Percentiles rank a stretch among this genome's conserved stretches.
Evolutionary conservation across 306 rosid species (phyloP).

Genomic region (Nissolia schottii): DNA sequence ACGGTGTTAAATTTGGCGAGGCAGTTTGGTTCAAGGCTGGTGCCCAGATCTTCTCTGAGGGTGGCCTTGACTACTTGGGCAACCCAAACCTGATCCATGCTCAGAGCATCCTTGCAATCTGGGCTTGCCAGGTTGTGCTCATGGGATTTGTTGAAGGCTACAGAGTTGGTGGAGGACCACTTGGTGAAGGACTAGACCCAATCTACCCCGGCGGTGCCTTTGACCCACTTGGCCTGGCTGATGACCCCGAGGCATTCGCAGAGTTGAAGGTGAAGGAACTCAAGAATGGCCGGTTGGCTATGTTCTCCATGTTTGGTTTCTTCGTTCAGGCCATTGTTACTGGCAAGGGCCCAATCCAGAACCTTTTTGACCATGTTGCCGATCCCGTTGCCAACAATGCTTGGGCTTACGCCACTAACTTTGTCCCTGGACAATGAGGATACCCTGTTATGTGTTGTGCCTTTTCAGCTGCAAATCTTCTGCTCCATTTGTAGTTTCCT

Average conservation of each 20-base stretch:
- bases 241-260: slow-evolving; percentile 96
- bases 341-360: slow-evolving; percentile 88
- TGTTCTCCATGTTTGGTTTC: slow-evolving; percentile 93
- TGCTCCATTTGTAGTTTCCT: slow-evolving; percentile 30
- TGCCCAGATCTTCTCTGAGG: slow-evolving; percentile 88
- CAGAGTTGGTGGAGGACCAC: slow-evolving; percentile 96
- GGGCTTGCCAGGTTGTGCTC: slow-evolving; percentile 90
- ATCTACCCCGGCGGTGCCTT: slow-evolving; percentile 95
- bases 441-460: neutral
- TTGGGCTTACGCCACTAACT: slow-evolving; percentile 95
- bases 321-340: slow-evolving; percentile 96
- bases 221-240: slow-evolving; percentile 94
- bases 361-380: slow-evolving; percentile 77
- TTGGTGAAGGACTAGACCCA: slow-evolving; percentile 95
- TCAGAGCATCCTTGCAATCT: slow-evolving; percentile 95
- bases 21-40: slow-evolving; percentile 99
- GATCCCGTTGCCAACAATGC: slow-evolving; percentile 93
- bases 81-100: slow-evolving; percentile 93
- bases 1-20: slow-evolving; percentile 88
- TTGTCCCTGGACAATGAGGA: slow-evolving; percentile 83
- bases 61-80: slow-evolving; percentile 93
- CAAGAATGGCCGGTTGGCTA: slow-evolving; percentile 86
- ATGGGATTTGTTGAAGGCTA: slow-evolving; percentile 95
- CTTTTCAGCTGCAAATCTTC: slow-evolving; percentile 28
- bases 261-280: slow-evolving; percentile 90